Evolutionary conservation across 441 rosid species (phyloP).

Genomic region (Populus hybrid): DNA sequence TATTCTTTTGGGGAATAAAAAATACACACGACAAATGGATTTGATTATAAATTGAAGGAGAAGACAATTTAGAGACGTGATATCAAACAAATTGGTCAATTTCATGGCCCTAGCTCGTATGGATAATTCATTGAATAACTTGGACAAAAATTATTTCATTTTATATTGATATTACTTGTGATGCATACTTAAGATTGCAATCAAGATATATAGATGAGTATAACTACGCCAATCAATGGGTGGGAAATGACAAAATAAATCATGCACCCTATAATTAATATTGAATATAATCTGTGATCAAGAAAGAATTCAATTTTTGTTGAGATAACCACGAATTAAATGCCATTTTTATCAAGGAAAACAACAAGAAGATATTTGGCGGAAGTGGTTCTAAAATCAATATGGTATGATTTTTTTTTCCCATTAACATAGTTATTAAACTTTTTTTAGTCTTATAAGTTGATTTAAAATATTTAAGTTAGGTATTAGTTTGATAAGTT

Average conservation of each 20-base stretch:
- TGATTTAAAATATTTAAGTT: too few species aligned
- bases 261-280: not conserved
- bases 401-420: not conserved
- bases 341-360: not conserved
- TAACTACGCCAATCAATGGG: not conserved
- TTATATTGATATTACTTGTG: not conserved
- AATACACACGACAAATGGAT: constrained; percentile 2
- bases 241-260: not conserved
- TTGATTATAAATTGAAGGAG: not conserved
- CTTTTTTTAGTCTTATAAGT: too few species aligned
- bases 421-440: too few species aligned
- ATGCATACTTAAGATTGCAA: too few species aligned
- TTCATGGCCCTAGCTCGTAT: not conserved
- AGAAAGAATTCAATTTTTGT: too few species aligned
- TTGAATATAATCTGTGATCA: not conserved
- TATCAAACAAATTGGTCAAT: constrained; percentile 12
- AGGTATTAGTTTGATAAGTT: too few species aligned
- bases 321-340: too few species aligned
- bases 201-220: too few species aligned
- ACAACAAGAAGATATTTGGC: not conserved
- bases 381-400: not conserved
- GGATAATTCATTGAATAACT: not conserved
- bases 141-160: not conserved
- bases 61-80: not conserved
- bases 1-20: not conserved